A percentile compares a stretch with the other conserved stretches of the same genome.
Conservation (phyloP, 2,329 filamentous ascomycete species). For the Cladosporium sp. region DNA sequence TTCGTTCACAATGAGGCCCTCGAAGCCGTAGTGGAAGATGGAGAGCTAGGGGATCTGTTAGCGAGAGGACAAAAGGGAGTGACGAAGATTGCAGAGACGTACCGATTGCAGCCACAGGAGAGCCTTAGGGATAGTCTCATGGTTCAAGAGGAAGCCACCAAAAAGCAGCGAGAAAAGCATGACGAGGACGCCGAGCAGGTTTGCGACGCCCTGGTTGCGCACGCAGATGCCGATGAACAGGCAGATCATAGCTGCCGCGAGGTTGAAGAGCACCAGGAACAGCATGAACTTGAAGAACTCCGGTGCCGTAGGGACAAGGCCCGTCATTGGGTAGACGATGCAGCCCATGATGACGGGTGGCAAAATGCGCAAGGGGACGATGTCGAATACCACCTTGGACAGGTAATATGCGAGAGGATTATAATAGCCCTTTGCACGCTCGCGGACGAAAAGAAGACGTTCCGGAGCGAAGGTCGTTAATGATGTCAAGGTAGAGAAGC, state of each 20-base stretch:
- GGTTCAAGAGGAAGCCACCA: slow-evolving; percentile 87
- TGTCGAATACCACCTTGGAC: slow-evolving; percentile 96
- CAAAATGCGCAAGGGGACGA: slow-evolving; percentile 86
- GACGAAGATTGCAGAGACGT: slow-evolving; percentile 30
- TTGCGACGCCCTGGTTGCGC: slow-evolving; percentile 84
- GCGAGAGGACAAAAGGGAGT: slow-evolving; percentile 6
- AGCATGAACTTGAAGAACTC: slow-evolving; percentile 91
- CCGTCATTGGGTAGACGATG: slow-evolving; percentile 97
- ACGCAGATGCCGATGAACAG: slow-evolving; percentile 95
- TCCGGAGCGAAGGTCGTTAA: slow-evolving; percentile 90
- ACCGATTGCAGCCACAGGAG: slow-evolving; percentile 84
- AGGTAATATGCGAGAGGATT: slow-evolving; percentile 88
- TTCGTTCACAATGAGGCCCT: slow-evolving; percentile 94
- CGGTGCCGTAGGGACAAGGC: slow-evolving; percentile 69
- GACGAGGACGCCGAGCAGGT: slow-evolving; percentile 85
- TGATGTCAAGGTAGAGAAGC: slow-evolving; percentile 91
- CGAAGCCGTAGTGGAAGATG: slow-evolving; percentile 97
- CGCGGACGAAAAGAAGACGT: slow-evolving; percentile 81
- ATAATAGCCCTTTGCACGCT: slow-evolving; percentile 96
- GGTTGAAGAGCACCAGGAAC: slow-evolving; percentile 89
- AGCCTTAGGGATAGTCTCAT: slow-evolving; percentile 79
- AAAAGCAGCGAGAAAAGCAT: slow-evolving; percentile 98
- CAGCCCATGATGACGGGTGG: slow-evolving; percentile 91
- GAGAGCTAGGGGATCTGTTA: slow-evolving; percentile 54
- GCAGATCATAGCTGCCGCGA: slow-evolving; percentile 88